phyloP scores from a whole-genome alignment of 1,284 basidiomycete genomes.

The Microbotryomycetes sp. region DNA sequence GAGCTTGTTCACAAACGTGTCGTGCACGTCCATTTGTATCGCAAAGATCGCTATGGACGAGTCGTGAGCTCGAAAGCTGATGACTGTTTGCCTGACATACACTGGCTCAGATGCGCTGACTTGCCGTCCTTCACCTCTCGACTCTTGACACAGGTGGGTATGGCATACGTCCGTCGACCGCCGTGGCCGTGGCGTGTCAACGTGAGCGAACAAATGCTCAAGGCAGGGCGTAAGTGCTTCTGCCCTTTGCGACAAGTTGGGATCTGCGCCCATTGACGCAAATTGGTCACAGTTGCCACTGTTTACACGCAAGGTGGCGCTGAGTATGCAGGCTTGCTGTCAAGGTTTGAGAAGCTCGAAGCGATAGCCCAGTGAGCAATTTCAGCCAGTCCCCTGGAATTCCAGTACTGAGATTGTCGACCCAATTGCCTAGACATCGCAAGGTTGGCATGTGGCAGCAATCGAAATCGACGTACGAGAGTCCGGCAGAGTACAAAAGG shows the following conservation, averaged over 20 bases:
- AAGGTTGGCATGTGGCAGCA: conserved; percentile 15
- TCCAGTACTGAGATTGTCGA: too few relatives aligned
- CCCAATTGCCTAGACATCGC: neutral
- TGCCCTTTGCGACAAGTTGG: neutral
- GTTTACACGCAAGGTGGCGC: conserved; percentile 70
- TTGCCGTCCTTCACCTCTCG: too few relatives aligned
- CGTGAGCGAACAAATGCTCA: conserved; percentile 68
- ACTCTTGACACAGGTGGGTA: conserved; percentile 3
- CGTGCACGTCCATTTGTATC: conserved; percentile 61
- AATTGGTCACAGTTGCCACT: conserved; percentile 48
- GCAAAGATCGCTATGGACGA: conserved; percentile 73
- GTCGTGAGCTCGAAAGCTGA: conserved; percentile 54
- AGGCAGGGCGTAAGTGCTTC: conserved; percentile 20
- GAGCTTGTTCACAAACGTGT: conserved; percentile 52
- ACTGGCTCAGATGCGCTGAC: too few relatives aligned
- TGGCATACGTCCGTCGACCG: conserved; percentile 17
- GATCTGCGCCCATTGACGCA: neutral
- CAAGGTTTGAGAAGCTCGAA: conserved; percentile 8
- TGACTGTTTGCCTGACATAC: too few relatives aligned
- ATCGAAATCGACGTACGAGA: neutral
- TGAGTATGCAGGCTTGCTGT: conserved; percentile 55
- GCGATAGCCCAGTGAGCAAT: conserved; percentile 9
- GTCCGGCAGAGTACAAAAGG: conserved; percentile 16
- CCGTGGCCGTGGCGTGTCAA: conserved; percentile 42
- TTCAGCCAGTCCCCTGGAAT: too few relatives aligned